phyloP scores from a whole-genome alignment of 2,329 filamentous ascomycete genomes.

The Fusarium sp. region DNA sequence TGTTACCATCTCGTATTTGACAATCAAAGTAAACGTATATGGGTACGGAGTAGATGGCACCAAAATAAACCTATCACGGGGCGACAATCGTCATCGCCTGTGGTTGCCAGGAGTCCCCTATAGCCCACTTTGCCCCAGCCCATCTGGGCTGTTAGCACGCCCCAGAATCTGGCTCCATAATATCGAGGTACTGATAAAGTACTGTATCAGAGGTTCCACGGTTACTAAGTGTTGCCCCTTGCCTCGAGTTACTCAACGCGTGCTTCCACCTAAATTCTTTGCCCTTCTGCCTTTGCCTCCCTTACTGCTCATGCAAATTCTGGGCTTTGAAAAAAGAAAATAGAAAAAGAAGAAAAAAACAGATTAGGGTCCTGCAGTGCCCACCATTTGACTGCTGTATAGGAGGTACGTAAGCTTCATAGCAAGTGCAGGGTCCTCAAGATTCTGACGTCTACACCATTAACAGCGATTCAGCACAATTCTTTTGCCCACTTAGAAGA shows the following conservation, averaged over 20 bases:
- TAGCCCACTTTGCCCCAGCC: constrained; percentile 3
- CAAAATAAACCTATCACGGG: neutral
- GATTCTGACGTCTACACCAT: constrained; percentile 12
- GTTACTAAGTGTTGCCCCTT: constrained; percentile 13
- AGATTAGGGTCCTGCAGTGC: constrained; percentile 7
- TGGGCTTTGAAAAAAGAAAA: constrained; percentile 18
- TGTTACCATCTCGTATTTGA: neutral
- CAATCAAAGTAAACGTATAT: neutral
- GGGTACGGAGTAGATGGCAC: neutral
- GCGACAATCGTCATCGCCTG: constrained; percentile 10
- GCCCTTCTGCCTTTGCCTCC: constrained; percentile 22
- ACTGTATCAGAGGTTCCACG: neutral
- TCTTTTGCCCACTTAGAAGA: constrained; percentile 17
- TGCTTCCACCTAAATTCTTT: constrained; percentile 20
- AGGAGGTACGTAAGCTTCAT: neutral
- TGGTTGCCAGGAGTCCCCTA: constrained; percentile 8
- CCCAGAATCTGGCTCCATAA: constrained; percentile 13
- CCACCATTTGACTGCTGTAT: neutral
- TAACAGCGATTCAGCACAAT: constrained; percentile 25
- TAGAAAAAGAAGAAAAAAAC: too few species aligned
- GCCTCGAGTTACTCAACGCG: neutral
- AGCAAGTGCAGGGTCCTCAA: neutral
- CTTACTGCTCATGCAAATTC: neutral
- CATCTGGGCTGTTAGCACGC: constrained; percentile 15
- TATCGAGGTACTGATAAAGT: constrained; percentile 22